Evolutionary conservation across 768 basidiomycete genomes (phyloP), one percentile per base, ranked within the genome.

Genomic region (Suillus variegatus): DNA sequence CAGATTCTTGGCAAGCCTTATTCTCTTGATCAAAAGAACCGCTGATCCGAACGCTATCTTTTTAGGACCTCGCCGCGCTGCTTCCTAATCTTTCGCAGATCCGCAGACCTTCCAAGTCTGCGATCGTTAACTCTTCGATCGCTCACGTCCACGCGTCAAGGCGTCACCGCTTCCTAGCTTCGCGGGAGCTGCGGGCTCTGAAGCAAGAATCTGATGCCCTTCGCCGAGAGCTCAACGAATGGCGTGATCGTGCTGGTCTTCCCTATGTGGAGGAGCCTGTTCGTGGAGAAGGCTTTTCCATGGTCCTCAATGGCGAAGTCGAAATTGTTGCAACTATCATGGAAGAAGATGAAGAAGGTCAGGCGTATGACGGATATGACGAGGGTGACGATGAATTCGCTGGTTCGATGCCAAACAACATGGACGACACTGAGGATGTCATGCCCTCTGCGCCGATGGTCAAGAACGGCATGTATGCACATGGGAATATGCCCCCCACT

Each of bases 41-140:
- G 22, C 18, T 41, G 41, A 60, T 57, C 58, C 41, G 25, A 56
- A 54, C 64, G 44, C 57, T 57, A 66, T 40, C 58, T n/a, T 57
- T 55, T n/a, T 72, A 94, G 93, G 93, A 95, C 71, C 92, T 98
- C 58, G 97, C 97, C 65, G 88, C 89, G 8, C 85, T 97, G 46
- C 88, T 99, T 22, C 94, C 97, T 60, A 93, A 95, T 74, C 88
- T 97, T 64, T 91, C 92, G 13, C 87, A 93, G 73, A 92, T 95
- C 76, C 90, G 95, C 68, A 89, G 97, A 38, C 97, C 97, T 0
- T 95, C 93, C 75, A 99, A 99, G 80, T 93, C 93, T 5, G 91
- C 93, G 66, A 98, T 99, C 77, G 96, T 99, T 78, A 97, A 97
- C 78, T 94, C 92, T 41, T 93, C 91, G 54, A 97, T 98, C 75